phyloP scores from a whole-genome alignment of 208 protist genomes.

The Histomonas meleagridis region DNA sequence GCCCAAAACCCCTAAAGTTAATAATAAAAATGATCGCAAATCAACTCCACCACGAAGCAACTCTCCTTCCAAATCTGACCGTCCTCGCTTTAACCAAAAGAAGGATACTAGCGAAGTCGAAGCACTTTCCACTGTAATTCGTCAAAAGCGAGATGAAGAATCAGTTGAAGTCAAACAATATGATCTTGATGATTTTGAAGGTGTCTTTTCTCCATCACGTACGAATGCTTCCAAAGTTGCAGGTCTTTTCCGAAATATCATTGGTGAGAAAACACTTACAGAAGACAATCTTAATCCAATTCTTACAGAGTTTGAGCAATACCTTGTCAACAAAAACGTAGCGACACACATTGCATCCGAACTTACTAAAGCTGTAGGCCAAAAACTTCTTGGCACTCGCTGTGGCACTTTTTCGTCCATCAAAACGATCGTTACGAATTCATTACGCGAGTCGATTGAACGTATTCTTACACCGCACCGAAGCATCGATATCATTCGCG shows the following conservation, averaged over 20 bases:
- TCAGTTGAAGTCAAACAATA: not conserved
- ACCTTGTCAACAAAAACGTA: constrained; percentile 12
- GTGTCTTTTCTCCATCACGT: not conserved
- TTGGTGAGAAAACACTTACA: not conserved
- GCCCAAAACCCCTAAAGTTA: not conserved
- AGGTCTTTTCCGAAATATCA: not conserved
- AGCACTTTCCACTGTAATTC: not conserved
- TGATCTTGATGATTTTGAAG: not conserved
- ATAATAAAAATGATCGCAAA: not conserved
- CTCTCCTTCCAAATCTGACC: not conserved
- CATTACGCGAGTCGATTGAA: constrained; percentile 43
- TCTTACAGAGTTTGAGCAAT: not conserved
- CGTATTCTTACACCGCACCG: constrained; percentile 9
- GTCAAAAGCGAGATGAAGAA: not conserved
- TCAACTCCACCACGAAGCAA: not conserved
- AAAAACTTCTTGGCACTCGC: not conserved
- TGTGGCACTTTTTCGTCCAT: not conserved
- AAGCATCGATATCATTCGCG: constrained; percentile 29
- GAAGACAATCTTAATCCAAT: not conserved
- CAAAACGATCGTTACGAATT: not conserved
- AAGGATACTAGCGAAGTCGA: not conserved
- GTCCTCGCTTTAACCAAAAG: not conserved
- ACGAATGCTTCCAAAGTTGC: not conserved
- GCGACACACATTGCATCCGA: not conserved
- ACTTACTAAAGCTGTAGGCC: not conserved